Base-by-base conservation (phyloP, 1,284 basidiomycete genomes). In the Leccinum fallax region DNA sequence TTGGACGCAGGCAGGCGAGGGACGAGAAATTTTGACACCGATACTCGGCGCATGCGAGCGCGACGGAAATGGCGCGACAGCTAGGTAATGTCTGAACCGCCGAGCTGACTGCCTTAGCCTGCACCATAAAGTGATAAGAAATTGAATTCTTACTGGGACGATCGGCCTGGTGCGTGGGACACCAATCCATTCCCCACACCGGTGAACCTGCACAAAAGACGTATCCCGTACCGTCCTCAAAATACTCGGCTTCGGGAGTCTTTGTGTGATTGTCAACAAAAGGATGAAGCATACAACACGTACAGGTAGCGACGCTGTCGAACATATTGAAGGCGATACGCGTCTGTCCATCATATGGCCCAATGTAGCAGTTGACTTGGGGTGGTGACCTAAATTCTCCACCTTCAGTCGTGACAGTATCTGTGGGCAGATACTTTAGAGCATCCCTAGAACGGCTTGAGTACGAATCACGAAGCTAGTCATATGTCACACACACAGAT, bases 141-240 rank as follows among this genome's bases (percentile, higher is more conserved):
- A 32, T 10, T 15, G 32, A 13, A 26, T n/a, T 71, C 80, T 64
- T 65, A 91, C 90, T 69, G 55, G 76, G 67, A 57, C 87, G 82
- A 57, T 90, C 86, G 28, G 81, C 78, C 26, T 83, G 79, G 62
- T 90, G 83, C 19, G 88, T 86, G 1, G 95, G 94, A 72, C 93
- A 94, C 94, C 95, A 97, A 68, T 95, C 93, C 19, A 96, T 72
- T 0, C 87, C 92, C 88, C 91, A 94, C 15, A 93, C 90, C 0
- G 92, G 90, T 3, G 88, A 89, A 2, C 95, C 95, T 0, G 90
- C 89, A 64, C 89, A 91, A 75, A 97, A 89, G 0, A 94, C 78
- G 64, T 89, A 83, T 0, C 87, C 80, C 32, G 81, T 77, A 63
- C 82, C 67, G 19, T 67, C 72, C 49, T 65, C 63, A 3, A 74